These are phyloP conservation scores for Claviceps citrina DNA, from an alignment of 2,329 filamentous ascomycete genomes.

Conservation along the genomic window DNA sequence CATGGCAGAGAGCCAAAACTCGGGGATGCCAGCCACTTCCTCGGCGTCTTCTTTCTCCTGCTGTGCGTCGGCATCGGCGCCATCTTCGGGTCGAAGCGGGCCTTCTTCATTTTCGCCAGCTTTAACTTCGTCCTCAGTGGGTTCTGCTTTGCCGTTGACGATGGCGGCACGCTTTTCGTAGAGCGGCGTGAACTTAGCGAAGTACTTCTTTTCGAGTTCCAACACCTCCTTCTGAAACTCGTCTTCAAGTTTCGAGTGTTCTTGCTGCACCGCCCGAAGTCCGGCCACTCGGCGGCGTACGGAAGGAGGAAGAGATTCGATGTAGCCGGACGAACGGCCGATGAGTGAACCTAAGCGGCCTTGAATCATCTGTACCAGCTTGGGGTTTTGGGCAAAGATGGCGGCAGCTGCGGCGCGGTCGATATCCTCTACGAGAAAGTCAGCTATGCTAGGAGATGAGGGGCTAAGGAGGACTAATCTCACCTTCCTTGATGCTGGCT, in stretches of 20 bases:
- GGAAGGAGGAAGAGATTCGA: slow-evolving; percentile 79
- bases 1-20: slow-evolving; percentile 99
- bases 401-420: slow-evolving; percentile 76
- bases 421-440: slow-evolving; percentile 55
- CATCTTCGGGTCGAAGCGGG: slow-evolving; percentile 52
- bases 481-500: slow-evolving; percentile 94
- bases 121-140: slow-evolving; percentile 72
- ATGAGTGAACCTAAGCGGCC: slow-evolving; percentile 87
- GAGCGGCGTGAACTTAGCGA: slow-evolving; percentile 92
- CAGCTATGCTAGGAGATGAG: not conserved
- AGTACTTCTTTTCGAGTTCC: slow-evolving; percentile 98
- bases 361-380: slow-evolving; percentile 93
- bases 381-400: slow-evolving; percentile 90
- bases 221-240: slow-evolving; percentile 98
- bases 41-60: slow-evolving; percentile 41
- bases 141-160: slow-evolving; percentile 74
- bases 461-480: too few relatives aligned
- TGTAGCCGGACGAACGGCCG: slow-evolving; percentile 90
- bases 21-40: slow-evolving; percentile 66
- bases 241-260: slow-evolving; percentile 94
- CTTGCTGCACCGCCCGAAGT: slow-evolving; percentile 95
- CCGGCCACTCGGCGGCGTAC: slow-evolving; percentile 90
- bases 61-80: slow-evolving; percentile 38
- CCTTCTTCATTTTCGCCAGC: slow-evolving; percentile 68
- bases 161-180: slow-evolving; percentile 92